Evolutionary conservation across 371 early-diverging fungal species (phyloP), one percentile per base, ranked within the genome.

Genomic region (Capniomyces stellatus): DNA sequence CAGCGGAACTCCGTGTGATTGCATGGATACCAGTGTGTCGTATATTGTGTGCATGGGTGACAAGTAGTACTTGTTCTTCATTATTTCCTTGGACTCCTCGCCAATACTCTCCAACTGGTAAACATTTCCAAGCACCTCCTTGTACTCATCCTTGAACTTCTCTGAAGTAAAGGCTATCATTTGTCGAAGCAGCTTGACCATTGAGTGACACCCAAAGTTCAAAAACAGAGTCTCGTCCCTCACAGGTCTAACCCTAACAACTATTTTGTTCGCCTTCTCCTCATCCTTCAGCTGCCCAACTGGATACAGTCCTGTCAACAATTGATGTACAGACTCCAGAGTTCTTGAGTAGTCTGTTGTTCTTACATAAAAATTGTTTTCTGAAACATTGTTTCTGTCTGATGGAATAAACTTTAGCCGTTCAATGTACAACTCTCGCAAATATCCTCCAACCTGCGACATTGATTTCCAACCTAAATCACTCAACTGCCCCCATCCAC

Each of bases 341-440:
- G 86, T 81, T 44, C 88, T 75, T 21, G 75, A 62, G 58, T 84
- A 87, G 54, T 82, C 84, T 0, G 81, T 79, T 30, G 75, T 71
- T 46, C 86, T 72, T 39, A 85, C 58, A 52, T 78, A 80, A 25
- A 81, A 64, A 50, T 73, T 67, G 50, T 64, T 66, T 50, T 46
- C 49, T 22, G 30, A 30, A 19, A 44, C 30, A 15, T 54, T 47
- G 15, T 28, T 29, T 8, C 66, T 52, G 18, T 35, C 31, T 1
- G 27, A 30, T 3, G 69, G 67, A 3, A 75, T 19, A 53, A 73
- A 55, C 0, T 54, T 56, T 53, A 75, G 72, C 64, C 67, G 61
- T 44, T 81, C 72, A 23, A 76, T 60, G 58, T 87, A 87, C 31
- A 79, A 67, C 21, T 68, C 60, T 40, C 85, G 69, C 41, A 87